A percentile compares a stretch with the other conserved stretches of the same genome.
These are phyloP conservation scores for Phytopythium chamaehyphon DNA, from an alignment of 352 stramenopile genomes.

Conservation along the genomic window DNA sequence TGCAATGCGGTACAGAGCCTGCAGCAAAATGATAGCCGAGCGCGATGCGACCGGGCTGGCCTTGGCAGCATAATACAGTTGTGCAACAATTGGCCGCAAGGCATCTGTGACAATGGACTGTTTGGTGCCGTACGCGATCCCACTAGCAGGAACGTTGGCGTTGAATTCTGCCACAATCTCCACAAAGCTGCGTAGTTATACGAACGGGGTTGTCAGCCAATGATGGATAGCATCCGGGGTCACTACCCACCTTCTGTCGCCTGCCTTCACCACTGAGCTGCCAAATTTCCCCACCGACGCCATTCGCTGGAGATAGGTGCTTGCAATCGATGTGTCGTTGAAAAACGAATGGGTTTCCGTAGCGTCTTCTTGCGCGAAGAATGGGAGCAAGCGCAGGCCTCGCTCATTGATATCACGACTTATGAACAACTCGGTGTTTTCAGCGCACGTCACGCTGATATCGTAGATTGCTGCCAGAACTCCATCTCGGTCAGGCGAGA, in stretches of 20 bases:
- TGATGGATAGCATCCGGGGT: too few species aligned
- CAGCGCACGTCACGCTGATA: slow-evolving; percentile 67
- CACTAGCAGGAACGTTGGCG: slow-evolving; percentile 82
- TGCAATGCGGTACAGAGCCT: slow-evolving; percentile 83
- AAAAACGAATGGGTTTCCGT: slow-evolving; percentile 74
- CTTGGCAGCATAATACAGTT: slow-evolving; percentile 78
- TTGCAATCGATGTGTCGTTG: slow-evolving; percentile 74
- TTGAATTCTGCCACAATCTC: slow-evolving; percentile 89
- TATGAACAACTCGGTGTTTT: slow-evolving; percentile 74
- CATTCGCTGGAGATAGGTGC: slow-evolving; percentile 77
- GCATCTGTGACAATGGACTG: slow-evolving; percentile 69
- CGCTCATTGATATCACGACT: slow-evolving; percentile 61
- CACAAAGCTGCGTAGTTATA: slow-evolving; percentile 45
- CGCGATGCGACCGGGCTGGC: slow-evolving; percentile 54
- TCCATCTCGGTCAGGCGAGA: slow-evolving; percentile 61
- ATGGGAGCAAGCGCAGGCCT: slow-evolving; percentile 61
- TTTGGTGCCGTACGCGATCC: slow-evolving; percentile 83
- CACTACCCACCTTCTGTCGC: slow-evolving; percentile 46
- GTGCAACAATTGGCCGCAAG: slow-evolving; percentile 71
- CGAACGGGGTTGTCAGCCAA: background rate
- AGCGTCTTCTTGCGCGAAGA: slow-evolving; percentile 66
- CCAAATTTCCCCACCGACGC: slow-evolving; percentile 60
- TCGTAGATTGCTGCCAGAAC: slow-evolving; percentile 78
- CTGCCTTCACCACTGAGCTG: slow-evolving; percentile 36
- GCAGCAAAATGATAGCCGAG: slow-evolving; percentile 67